Evolutionary conservation across 2,329 filamentous ascomycete species (phyloP).

Genomic region (Aspergillus niger): DNA sequence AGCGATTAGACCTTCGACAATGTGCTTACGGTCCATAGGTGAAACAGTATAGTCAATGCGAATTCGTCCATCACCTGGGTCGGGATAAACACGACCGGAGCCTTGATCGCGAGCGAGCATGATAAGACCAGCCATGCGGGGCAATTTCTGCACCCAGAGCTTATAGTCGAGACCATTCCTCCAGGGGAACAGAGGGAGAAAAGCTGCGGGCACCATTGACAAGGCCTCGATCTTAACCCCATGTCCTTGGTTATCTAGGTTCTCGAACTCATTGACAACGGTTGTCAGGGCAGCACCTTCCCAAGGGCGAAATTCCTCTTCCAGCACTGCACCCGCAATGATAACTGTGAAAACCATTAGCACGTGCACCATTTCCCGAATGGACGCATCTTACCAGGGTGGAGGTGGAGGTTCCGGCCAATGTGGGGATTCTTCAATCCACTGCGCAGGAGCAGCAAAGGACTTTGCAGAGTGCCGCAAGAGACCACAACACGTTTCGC

Average conservation of each 20-base stretch:
- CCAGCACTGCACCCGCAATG: conserved; percentile 60
- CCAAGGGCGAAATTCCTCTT: conserved; percentile 71
- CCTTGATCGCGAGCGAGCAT: conserved; percentile 75
- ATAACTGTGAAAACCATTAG: conserved; percentile 31
- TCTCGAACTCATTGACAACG: conserved; percentile 74
- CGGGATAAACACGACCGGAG: conserved; percentile 70
- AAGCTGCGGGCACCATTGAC: conserved; percentile 70
- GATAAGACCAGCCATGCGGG: conserved; percentile 72
- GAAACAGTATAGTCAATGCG: conserved; percentile 71
- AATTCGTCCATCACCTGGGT: conserved; percentile 65
- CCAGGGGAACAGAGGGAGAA: conserved; percentile 68
- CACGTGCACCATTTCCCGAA: too few species aligned
- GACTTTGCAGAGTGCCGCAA: conserved; percentile 73
- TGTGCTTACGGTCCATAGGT: conserved; percentile 69
- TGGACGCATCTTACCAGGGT: conserved; percentile 64
- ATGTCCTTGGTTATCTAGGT: conserved; percentile 77
- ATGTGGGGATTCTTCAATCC: conserved; percentile 80
- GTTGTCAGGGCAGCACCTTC: conserved; percentile 78
- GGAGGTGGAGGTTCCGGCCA: conserved; percentile 77
- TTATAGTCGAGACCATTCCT: conserved; percentile 70
- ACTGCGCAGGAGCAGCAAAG: conserved; percentile 73
- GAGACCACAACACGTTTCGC: conserved; percentile 82
- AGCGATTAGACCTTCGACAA: conserved; percentile 70
- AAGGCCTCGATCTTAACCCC: conserved; percentile 79
- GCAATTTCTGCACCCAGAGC: conserved; percentile 66